Evolutionary conservation across 306 rosid genomes (phyloP).

Genomic region (Quercus cerris): DNA sequence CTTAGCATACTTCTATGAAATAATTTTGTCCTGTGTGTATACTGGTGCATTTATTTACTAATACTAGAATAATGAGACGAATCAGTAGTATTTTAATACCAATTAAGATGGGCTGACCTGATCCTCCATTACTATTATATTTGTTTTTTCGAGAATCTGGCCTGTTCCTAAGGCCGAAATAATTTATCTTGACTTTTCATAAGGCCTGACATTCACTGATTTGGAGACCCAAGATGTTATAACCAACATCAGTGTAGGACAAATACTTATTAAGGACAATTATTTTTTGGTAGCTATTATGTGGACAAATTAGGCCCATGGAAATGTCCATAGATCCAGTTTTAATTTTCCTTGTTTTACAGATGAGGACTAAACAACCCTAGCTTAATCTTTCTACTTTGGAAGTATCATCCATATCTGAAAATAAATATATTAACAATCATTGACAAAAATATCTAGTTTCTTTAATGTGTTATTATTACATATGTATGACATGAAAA

Average conservation of each 20-base stretch:
- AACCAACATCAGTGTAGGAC: neutral
- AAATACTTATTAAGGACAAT: neutral
- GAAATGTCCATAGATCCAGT: neutral
- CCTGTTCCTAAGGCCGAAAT: neutral
- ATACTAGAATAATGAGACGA: neutral
- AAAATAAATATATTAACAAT: neutral
- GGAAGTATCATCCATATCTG: constrained; percentile 12
- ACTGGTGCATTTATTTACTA: neutral
- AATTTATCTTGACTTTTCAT: neutral
- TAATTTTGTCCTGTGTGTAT: neutral
- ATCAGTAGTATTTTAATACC: neutral
- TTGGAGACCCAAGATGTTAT: neutral
- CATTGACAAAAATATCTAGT: too few species aligned
- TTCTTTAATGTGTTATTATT: too few species aligned
- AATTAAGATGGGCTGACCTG: neutral
- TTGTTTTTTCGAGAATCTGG: neutral
- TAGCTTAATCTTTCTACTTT: neutral
- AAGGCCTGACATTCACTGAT: neutral
- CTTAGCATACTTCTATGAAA: neutral
- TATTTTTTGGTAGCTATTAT: too few species aligned
- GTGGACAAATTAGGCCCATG: constrained; percentile 10
- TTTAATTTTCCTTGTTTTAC: neutral
- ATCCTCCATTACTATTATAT: too few species aligned
- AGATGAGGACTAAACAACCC: neutral
- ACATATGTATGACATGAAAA: neutral